Conservation (phyloP, 2,329 filamentous ascomycete species). For the Beauveria sp. region DNA sequence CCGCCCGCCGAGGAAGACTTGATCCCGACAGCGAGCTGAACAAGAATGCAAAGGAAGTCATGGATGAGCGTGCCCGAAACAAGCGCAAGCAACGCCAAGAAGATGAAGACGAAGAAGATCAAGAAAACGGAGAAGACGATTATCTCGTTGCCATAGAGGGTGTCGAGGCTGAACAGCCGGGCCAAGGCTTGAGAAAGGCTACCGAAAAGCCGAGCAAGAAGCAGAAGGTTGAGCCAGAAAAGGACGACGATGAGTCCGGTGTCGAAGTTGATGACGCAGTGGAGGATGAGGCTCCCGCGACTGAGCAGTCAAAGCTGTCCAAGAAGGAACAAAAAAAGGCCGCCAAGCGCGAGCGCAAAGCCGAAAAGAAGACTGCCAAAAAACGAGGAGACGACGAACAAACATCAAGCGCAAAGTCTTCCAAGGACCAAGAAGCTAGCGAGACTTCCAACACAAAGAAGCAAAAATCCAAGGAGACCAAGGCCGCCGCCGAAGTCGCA, state of each 20-base stretch:
- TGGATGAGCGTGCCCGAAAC: conserved; percentile 70
- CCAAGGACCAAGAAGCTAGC: conserved; percentile 28
- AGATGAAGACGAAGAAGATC: conserved; percentile 32
- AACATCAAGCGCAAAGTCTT: background rate
- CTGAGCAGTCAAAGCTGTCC: conserved; percentile 33
- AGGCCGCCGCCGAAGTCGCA: conserved; percentile 15
- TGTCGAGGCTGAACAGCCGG: conserved; percentile 52
- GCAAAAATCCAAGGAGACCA: conserved; percentile 23
- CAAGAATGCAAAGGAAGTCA: conserved; percentile 79
- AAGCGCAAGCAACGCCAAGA: conserved; percentile 68
- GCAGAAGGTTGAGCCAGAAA: conserved; percentile 30
- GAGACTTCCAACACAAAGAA: conserved; percentile 22
- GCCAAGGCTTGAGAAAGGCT: conserved; percentile 53
- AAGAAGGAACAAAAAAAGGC: conserved; percentile 46
- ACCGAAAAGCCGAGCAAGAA: conserved; percentile 48
- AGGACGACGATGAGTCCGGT: conserved; percentile 17
- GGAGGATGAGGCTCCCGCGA: conserved; percentile 28
- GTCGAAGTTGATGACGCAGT: conserved; percentile 30
- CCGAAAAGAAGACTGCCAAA: conserved; percentile 38
- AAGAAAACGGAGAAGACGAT: conserved; percentile 35
- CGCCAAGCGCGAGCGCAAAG: conserved; percentile 20
- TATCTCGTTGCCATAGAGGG: conserved; percentile 39
- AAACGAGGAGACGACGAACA: conserved; percentile 20
- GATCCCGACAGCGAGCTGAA: conserved; percentile 80
- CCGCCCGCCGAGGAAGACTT: conserved; percentile 79